Evolutionary conservation across 306 rosid species (phyloP), one percentile per base, ranked within the genome.

Genomic region (Geum urbanum): DNA sequence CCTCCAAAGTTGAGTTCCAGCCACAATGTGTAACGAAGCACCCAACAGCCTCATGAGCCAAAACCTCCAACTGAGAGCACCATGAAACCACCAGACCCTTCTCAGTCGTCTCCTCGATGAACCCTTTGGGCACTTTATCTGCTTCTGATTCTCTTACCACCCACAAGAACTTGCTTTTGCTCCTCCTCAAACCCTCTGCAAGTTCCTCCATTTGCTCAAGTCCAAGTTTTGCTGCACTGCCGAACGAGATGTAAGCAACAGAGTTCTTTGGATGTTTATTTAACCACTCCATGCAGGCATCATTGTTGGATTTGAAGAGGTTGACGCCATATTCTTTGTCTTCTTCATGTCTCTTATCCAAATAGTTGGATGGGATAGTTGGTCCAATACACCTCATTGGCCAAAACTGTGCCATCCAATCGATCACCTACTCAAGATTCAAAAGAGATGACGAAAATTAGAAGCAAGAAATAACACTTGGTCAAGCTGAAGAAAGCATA

Each of bases 301-400:
- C 50, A 8, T 19, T 49, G 4, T 72, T 50, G 27, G 75, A 2
- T n/a, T 43, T 49, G 2, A 59, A 76, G 24, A 72, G 46, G 37
- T 57, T 41, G 7, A 73, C 9, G 22, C 79, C 76, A 3, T 77
- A 77, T 2, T 54, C 85, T 40, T 14, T 74, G 58, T 77, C 84
- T 0, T 73, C 71, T 52, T 57, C 14, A 9, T 69, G 39, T n/a
- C 70, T 32, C 43, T 62, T 67, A 37, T 77, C 71, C 11, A 77
- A 64, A 74, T 77, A 81, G 9, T 8, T 50, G 4, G 76, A 73
- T 1, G 76, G 81, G 44, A 81, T 40, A 61, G 75, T 81, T 9
- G 85, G 85, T 6, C 82, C 85, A 9, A 81, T 52, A 0, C 78
- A 70, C 71, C 54, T 57, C 51, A 73, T 2, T 8, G 74, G 64